Conservation (phyloP, 2,329 filamentous ascomycete genomes). For the Penicillium sp. region DNA sequence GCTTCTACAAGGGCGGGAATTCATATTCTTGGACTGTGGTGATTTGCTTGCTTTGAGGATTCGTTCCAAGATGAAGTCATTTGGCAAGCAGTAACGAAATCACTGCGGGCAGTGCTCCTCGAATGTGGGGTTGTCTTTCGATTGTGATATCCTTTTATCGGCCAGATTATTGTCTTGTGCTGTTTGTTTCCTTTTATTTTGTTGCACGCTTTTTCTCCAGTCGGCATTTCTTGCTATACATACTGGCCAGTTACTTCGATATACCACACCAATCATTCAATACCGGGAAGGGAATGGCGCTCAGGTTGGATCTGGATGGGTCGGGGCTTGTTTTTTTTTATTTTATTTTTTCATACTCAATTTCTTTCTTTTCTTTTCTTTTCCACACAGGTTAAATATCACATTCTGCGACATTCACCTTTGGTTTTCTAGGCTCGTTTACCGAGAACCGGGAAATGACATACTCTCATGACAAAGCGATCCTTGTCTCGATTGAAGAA, state of each 20-base stretch:
- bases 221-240: not conserved
- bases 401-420: not conserved
- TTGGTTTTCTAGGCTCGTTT: not conserved
- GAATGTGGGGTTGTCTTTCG: conserved; percentile 3
- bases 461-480: not conserved
- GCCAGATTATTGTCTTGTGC: not conserved
- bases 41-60: not conserved
- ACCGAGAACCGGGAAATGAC: not conserved
- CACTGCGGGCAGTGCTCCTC: conserved; percentile 15
- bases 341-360: not conserved
- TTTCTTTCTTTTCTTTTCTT: not conserved
- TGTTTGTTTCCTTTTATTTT: not conserved
- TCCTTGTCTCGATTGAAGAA: conserved; percentile 8
- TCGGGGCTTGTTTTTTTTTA: not conserved
- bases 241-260: not conserved
- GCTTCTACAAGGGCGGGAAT: not conserved
- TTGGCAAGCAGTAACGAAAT: not conserved
- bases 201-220: not conserved
- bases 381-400: not conserved
- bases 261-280: not conserved
- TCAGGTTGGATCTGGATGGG: not conserved
- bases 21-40: not conserved
- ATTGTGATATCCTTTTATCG: conserved; percentile 4
- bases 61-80: not conserved
- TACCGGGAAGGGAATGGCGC: conserved; percentile 2